Conservation (phyloP, 768 basidiomycete genomes). For the Naematelia aurantialba region DNA sequence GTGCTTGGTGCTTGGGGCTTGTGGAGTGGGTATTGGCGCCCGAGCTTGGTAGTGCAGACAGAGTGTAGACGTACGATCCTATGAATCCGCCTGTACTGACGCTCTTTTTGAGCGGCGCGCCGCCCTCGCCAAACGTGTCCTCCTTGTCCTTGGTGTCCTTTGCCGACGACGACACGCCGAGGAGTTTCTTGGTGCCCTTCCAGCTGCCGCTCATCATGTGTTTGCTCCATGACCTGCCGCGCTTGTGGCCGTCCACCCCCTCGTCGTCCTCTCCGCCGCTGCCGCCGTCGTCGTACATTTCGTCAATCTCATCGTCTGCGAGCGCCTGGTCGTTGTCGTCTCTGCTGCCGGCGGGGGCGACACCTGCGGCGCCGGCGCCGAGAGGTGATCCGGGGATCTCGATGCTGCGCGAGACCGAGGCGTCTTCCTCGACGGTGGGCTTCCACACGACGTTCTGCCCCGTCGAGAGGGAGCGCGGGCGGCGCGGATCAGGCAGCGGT, state of each 20-base stretch:
- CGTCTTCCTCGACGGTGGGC: constrained; percentile 21
- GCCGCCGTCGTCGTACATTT: constrained; percentile 18
- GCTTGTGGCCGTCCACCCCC: constrained; percentile 23
- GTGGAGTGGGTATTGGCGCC: too few relatives aligned
- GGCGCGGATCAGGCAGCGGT: constrained; percentile 72
- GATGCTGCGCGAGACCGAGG: constrained; percentile 24
- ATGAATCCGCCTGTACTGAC: constrained; percentile 48
- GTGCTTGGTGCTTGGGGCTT: too few relatives aligned
- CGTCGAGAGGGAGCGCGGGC: constrained; percentile 51
- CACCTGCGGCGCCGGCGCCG: constrained; percentile 8
- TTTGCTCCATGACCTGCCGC: constrained; percentile 45
- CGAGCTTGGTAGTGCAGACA: too few relatives aligned
- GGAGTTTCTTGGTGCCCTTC: constrained; percentile 50
- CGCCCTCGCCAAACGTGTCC: constrained; percentile 16
- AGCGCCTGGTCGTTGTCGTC: constrained; percentile 19
- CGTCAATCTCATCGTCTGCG: constrained; percentile 8
- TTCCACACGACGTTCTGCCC: constrained; percentile 42
- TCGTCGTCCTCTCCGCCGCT: constrained; percentile 16
- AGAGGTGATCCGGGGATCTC: constrained; percentile 26
- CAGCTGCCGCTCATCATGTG: constrained; percentile 30
- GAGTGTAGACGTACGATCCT: constrained; percentile 32
- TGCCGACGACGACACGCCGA: constrained; percentile 42
- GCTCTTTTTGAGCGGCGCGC: constrained; percentile 47
- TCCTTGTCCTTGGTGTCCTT: constrained; percentile 22
- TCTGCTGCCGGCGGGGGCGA: constrained; percentile 9